Conservation (phyloP, 1,284 basidiomycete genomes). For the Ceratobasidium papillatum region DNA sequence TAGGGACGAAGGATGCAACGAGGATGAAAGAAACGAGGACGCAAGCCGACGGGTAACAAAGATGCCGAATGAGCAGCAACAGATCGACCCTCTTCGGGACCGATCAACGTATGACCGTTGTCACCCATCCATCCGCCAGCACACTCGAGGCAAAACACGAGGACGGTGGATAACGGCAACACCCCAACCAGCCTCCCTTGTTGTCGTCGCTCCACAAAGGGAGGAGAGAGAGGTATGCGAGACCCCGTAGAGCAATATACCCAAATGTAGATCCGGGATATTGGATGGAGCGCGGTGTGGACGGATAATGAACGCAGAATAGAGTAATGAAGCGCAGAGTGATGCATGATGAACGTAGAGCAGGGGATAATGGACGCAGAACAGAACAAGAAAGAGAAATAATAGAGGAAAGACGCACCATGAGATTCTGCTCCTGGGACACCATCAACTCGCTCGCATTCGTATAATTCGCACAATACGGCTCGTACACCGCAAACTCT, state of each 20-base stretch:
- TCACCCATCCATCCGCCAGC: too few species aligned
- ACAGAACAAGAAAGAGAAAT: constrained; percentile 44
- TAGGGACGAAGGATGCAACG: background rate
- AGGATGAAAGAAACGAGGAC: background rate
- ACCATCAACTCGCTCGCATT: constrained; percentile 87
- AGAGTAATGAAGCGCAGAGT: background rate
- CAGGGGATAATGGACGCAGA: constrained; percentile 27
- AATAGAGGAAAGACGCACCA: constrained; percentile 63
- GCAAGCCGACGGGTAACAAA: background rate
- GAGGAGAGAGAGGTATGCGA: background rate
- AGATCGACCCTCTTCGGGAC: too few species aligned
- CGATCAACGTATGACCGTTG: too few species aligned
- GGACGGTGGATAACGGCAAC: background rate
- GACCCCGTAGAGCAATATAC: background rate
- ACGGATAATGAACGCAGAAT: background rate
- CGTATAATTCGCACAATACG: constrained; percentile 97
- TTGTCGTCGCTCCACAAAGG: background rate
- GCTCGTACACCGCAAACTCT: constrained; percentile 94
- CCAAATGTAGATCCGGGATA: constrained; percentile 2
- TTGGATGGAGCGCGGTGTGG: background rate
- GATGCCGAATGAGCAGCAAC: background rate
- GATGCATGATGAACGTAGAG: background rate
- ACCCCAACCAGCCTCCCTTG: background rate
- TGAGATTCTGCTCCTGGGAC: constrained; percentile 82
- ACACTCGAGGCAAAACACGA: background rate